Evolutionary conservation across 257 asterid genomes (phyloP), one percentile per base, ranked within the genome.

Genomic region (Rauvolfia tetraphylla): DNA sequence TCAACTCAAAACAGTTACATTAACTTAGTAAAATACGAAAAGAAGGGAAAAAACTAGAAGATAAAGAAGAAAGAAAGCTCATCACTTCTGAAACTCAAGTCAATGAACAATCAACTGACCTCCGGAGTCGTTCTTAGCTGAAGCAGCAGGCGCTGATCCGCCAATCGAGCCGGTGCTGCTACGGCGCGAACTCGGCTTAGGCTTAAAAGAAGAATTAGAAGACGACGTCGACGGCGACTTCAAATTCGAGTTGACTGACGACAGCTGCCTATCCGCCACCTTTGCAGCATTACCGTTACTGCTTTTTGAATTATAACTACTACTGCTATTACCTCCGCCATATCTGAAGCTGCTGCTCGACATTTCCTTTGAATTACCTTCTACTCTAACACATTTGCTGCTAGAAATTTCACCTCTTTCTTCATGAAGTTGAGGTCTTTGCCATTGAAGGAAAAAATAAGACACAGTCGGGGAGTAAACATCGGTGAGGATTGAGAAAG

Each of bases 161-260:
- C 77, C 79, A 61, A 44, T 66, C 14, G 88, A 78, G 54, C 84
- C 88, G 20, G 89, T 29, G 83, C 86, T 84, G 79, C 82, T 84
- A 62, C 93, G 87, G 39, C 95, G 88, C n/a, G 73, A 76, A 78
- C 75, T 68, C 51, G 89, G 76, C 83, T 85, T 87, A 18, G 87
- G 83, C 87, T 86, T 89, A 3, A 76, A 68, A 58, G 93, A 88
- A 65, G 42, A 65, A 63, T 38, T 27, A 58, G 89, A 78, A 66
- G 88, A 75, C 39, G 85, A 36, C 22, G 81, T 80, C 3, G 87
- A 76, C 67, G 88, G 72, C 14, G 96, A 53, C 46, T 85, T 90
- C 6, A 88, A 72, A 79, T 36, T 78, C 18, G 81, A 79, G 79
- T 83, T 86, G 70, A 82, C 36, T 6, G 86, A 81, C 6, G 80